phyloP scores from a whole-genome alignment of 306 rosid species.

The Prunus dulcis region DNA sequence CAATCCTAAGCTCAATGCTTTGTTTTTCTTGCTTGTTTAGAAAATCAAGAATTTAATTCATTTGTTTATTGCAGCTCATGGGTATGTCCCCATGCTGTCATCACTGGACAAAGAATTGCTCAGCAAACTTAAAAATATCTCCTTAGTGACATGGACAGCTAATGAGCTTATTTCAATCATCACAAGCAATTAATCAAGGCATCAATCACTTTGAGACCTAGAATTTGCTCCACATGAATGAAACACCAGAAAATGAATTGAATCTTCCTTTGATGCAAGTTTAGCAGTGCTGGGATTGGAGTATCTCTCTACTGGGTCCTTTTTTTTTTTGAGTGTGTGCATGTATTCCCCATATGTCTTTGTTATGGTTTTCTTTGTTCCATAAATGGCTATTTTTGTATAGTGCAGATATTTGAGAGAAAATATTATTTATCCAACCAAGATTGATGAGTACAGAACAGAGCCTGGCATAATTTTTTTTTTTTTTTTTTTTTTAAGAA shows the following conservation, averaged over 20 bases:
- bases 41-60: neutral
- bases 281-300: conserved; percentile 2
- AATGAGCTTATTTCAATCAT: conserved; percentile 51
- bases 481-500: too few species aligned
- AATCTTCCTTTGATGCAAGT: neutral
- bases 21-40: neutral
- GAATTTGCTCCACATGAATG: neutral
- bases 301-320: neutral
- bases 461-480: too few species aligned
- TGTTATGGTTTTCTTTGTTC: neutral
- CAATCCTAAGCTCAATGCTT: neutral
- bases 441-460: neutral
- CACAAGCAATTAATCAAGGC: conserved; percentile 9
- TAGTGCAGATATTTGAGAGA: neutral
- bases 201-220: neutral
- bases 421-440: neutral
- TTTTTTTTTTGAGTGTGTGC: neutral
- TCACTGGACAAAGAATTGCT: conserved; percentile 41
- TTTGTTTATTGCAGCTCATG: conserved; percentile 37
- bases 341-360: neutral
- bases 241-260: neutral
- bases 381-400: neutral
- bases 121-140: conserved; percentile 57
- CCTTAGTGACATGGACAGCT: conserved; percentile 87
- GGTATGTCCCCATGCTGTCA: conserved; percentile 25